Conservation (phyloP, 2,329 filamentous ascomycete genomes). For the Ophiocordyceps camponoti-rufipedis region DNA sequence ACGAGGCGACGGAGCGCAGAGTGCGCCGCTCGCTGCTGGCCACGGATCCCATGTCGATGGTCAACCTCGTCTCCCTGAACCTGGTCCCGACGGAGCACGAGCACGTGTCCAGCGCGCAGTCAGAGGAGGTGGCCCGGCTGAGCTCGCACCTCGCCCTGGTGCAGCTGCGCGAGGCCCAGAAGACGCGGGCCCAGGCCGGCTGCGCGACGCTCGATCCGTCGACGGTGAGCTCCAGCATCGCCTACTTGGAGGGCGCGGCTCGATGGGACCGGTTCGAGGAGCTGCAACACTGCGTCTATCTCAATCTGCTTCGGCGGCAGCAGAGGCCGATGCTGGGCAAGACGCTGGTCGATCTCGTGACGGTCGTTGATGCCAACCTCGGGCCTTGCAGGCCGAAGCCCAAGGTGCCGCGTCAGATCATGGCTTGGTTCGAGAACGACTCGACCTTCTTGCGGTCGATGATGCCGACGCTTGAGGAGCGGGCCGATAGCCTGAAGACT, state of each 20-base stretch:
- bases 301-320: conserved; percentile 67
- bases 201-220: conserved; percentile 41
- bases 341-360: conserved; percentile 57
- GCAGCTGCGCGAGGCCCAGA: conserved; percentile 55
- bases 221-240: conserved; percentile 49
- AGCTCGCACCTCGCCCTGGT: conserved; percentile 53
- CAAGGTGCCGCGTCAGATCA: conserved; percentile 39
- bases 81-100: conserved; percentile 58
- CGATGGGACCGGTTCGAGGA: conserved; percentile 58
- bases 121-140: conserved; percentile 41
- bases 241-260: conserved; percentile 52
- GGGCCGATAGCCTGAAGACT: conserved; percentile 53
- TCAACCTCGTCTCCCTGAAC: conserved; percentile 63
- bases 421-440: conserved; percentile 59
- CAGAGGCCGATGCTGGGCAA: conserved; percentile 68
- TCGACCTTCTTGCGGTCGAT: conserved; percentile 45
- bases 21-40: conserved; percentile 49
- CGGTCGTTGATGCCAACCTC: conserved; percentile 36
- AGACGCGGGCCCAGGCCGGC: conserved; percentile 36
- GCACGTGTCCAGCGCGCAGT: conserved; percentile 33
- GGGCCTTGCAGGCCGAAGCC: conserved; percentile 43
- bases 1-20: conserved; percentile 51
- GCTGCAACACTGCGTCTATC: conserved; percentile 61
- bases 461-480: conserved; percentile 56
- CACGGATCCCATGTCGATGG: conserved; percentile 39